phyloP scores from a whole-genome alignment of 2,329 filamentous ascomycete genomes.

The Verticillium nonalfalfae region DNA sequence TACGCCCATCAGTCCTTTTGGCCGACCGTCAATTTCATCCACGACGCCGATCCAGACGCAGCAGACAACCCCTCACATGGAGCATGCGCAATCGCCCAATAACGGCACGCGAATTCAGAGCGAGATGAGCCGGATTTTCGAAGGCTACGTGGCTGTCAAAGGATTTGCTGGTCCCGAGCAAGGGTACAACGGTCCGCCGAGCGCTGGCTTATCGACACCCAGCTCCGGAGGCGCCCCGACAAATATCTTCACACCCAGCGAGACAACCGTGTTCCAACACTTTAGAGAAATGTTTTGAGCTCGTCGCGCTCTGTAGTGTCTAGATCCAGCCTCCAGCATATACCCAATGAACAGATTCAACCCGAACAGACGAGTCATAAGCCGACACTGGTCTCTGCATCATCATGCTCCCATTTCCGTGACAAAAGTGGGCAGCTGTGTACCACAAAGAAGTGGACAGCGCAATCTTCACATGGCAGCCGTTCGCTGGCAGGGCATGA shows the following conservation, averaged over 20 bases:
- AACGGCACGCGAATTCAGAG: constrained; percentile 45
- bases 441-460: too few relatives aligned
- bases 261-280: constrained; percentile 28
- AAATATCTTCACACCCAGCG: constrained; percentile 15
- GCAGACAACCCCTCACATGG: constrained; percentile 4
- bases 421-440: too few relatives aligned
- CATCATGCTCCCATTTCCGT: too few relatives aligned
- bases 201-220: constrained; percentile 11
- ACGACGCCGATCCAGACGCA: constrained; percentile 9
- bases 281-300: constrained; percentile 29
- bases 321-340: not conserved
- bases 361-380: too few relatives aligned
- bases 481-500: too few relatives aligned
- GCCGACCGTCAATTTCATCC: constrained; percentile 18
- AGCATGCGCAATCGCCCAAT: constrained; percentile 5
- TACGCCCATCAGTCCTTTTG: constrained; percentile 16
- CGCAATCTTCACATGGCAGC: too few relatives aligned
- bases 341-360: not conserved
- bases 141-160: constrained; percentile 29
- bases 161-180: constrained; percentile 22
- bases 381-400: too few relatives aligned
- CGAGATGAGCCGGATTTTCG: constrained; percentile 45
- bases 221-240: constrained; percentile 12
- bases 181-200: constrained; percentile 15
- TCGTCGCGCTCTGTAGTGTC: not conserved